Evolutionary conservation across 163 green algal genomes (phyloP), one percentile per base, ranked within the genome.

Genomic region (Chlamydomonas reinhardtii): DNA sequence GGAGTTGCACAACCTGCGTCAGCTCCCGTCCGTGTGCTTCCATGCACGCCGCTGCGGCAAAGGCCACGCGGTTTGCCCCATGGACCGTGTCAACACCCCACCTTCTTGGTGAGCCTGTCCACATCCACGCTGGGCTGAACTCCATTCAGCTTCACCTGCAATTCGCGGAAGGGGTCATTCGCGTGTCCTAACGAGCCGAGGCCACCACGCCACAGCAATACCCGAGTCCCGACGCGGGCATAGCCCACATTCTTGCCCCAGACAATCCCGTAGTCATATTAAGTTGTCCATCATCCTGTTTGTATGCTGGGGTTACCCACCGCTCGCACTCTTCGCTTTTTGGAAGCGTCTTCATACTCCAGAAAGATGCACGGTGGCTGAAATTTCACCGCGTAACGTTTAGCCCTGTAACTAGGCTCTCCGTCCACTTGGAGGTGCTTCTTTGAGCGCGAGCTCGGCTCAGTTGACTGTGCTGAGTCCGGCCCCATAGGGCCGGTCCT

Each of bases 361-460:
- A 91, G 59, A 59, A 87, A 91, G 16, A 91, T 73, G 43, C 81
- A 88, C 14, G 87, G 87, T n/a, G 87, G 87, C 8, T 88, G 16
- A 56, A 80, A 88, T 31, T 91, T 91, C 4, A 88, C 25, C 8
- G 81, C 87, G 59, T 88, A 91, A 2, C 87, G 74, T 11, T 39
- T 77, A 16, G 79, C 79, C 25, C 19, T 56, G 19, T 56, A 56
- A 56, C 48, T 14, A 56, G 48, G 48, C 48, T 56, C 48, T 17
- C 48, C 48, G 5, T 56, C 48, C 48, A 56, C 48, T 56, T 56
- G 48, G 2, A 56, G 48, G 14, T 56, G 48, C 14, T 56, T 56
- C 14, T 56, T 56, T 22, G 48, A 56, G 48, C 48, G 48, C 2
- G 48, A 56, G 48, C 48, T 56, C 48, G 48, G 48, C 19, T 56